A percentile compares a stretch with the other conserved stretches of the same genome.
These are phyloP conservation scores for Cryphonectria carpinicola DNA, from an alignment of 2,329 filamentous ascomycete genomes.

Conservation along the genomic window DNA sequence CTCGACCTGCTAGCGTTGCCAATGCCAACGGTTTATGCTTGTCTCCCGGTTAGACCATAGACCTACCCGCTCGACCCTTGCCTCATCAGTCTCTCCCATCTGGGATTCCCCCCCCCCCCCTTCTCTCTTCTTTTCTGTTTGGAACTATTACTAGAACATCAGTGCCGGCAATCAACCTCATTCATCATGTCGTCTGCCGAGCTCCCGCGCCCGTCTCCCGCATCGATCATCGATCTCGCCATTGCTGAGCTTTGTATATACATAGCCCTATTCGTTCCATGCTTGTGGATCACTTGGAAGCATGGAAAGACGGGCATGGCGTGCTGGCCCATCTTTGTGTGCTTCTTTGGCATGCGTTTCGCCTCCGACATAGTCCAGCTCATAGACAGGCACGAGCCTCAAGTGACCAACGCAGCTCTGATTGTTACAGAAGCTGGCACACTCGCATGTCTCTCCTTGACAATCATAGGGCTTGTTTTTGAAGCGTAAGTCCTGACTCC, in stretches of 20 bases:
- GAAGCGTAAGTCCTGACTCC: conserved; percentile 32
- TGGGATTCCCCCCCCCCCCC: background rate
- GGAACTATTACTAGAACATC: background rate
- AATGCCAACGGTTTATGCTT: background rate
- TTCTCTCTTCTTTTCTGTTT: background rate
- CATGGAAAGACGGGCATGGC: conserved; percentile 37
- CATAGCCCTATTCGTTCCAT: conserved; percentile 28
- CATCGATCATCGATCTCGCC: conserved; percentile 30
- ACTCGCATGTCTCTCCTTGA: conserved; percentile 28
- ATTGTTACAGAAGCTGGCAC: conserved; percentile 37
- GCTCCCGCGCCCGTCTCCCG: background rate
- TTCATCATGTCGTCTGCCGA: conserved; percentile 5
- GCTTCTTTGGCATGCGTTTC: conserved; percentile 34
- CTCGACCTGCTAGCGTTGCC: too few species aligned
- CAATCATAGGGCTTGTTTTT: conserved; percentile 34
- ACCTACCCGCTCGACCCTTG: background rate
- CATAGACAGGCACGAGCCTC: conserved; percentile 29
- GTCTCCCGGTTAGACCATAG: background rate
- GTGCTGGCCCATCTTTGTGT: conserved; percentile 38
- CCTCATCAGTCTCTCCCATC: background rate
- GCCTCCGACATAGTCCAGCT: conserved; percentile 35
- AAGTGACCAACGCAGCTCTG: conserved; percentile 32
- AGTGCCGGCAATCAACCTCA: background rate
- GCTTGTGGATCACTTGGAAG: conserved; percentile 34
- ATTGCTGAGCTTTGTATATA: conserved; percentile 34